A percentile compares a stretch with the other conserved stretches of the same genome.
Conservation (phyloP, 495 filamentous ascomycete genomes). For the Recurvomyces mirabilis region DNA sequence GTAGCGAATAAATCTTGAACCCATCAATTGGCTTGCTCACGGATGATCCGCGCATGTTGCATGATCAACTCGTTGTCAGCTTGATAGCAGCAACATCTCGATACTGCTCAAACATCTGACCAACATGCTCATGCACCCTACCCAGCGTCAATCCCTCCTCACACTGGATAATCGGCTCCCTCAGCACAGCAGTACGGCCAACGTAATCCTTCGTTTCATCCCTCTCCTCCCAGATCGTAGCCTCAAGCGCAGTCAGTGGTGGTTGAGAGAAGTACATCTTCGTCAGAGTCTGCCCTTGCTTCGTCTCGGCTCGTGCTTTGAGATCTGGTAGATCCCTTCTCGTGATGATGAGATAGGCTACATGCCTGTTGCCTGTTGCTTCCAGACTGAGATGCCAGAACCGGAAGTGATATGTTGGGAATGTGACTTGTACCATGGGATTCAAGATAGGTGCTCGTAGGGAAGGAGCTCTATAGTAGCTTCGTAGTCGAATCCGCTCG, state of each 20-base stretch:
- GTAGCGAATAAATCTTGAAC: neutral
- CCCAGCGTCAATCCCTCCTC: conserved; percentile 14
- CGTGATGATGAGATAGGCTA: conserved; percentile 15
- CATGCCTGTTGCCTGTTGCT: conserved; percentile 6
- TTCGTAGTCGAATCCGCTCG: neutral
- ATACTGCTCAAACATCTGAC: conserved; percentile 15
- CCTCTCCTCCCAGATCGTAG: conserved; percentile 19
- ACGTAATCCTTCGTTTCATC: conserved; percentile 21
- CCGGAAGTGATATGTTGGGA: conserved; percentile 14
- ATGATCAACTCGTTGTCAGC: conserved; percentile 17
- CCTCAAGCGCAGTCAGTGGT: conserved; percentile 12
- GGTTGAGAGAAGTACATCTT: conserved; percentile 17
- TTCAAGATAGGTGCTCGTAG: conserved; percentile 8
- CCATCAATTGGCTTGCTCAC: no score
- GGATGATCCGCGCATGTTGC: no score
- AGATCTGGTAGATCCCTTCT: conserved; percentile 9
- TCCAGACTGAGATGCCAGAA: conserved; percentile 16
- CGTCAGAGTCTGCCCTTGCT: conserved; percentile 9
- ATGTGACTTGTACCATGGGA: conserved; percentile 15
- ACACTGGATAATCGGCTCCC: conserved; percentile 1
- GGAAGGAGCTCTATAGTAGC: conserved; percentile 2
- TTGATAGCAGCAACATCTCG: conserved; percentile 20
- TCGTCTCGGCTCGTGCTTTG: neutral
- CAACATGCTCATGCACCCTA: conserved; percentile 12
- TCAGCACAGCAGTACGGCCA: conserved; percentile 7